Percentiles rank a stretch among this genome's conserved stretches.
These are phyloP conservation scores for Fusarium compactum DNA, from an alignment of 2,329 filamentous ascomycete genomes.

Conservation along the genomic window DNA sequence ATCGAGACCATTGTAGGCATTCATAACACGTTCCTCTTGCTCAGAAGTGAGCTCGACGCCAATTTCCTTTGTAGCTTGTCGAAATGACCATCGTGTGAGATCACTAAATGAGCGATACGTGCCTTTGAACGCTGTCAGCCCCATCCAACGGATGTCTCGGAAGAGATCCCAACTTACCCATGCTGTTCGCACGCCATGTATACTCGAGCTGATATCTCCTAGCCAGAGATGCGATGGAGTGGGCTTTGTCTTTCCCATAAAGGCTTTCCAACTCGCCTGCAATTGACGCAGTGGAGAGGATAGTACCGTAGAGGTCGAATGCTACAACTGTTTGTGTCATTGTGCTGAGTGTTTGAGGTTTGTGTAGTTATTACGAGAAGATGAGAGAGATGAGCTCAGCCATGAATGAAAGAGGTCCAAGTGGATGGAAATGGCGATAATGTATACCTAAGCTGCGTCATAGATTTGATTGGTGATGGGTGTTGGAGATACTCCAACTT, in stretches of 20 bases:
- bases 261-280: conserved; percentile 67
- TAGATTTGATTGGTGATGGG: background rate
- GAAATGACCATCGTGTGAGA: conserved; percentile 72
- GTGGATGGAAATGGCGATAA: background rate
- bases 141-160: background rate
- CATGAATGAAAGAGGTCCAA: background rate
- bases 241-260: conserved; percentile 69
- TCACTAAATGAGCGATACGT: conserved; percentile 63
- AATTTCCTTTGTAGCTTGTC: conserved; percentile 72
- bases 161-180: conserved; percentile 64
- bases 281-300: conserved; percentile 79
- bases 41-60: conserved; percentile 57
- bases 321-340: conserved; percentile 65
- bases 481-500: background rate
- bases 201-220: conserved; percentile 80
- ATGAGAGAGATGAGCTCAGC: background rate
- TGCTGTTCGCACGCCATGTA: conserved; percentile 80
- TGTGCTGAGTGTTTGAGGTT: background rate
- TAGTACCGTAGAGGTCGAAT: conserved; percentile 81
- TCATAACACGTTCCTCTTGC: conserved; percentile 66
- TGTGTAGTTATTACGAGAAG: background rate
- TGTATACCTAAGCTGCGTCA: background rate
- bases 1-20: conserved; percentile 72
- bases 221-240: conserved; percentile 70
- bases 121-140: conserved; percentile 55